Base-by-base conservation (phyloP, 2,329 filamentous ascomycete genomes). In the Epichloe amarillans region DNA sequence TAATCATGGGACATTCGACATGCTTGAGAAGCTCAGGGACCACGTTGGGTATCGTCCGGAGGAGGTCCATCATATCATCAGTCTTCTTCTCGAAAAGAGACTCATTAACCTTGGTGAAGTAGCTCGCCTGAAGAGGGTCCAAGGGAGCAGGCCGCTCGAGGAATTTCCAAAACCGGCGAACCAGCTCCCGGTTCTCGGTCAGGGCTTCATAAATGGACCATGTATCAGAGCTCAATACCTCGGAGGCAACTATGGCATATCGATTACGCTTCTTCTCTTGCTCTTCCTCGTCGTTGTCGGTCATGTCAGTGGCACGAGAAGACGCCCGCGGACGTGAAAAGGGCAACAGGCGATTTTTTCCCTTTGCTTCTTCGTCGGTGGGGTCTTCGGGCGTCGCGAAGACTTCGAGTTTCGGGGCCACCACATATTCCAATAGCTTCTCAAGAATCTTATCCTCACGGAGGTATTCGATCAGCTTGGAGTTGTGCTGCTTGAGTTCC, bases 81-180 rank as follows among this genome's bases (percentile, higher is more conserved):
- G 94, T 96, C 76, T 97, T 97, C 70, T 93, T 94, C 66, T 97
- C 93, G 51, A 98, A 84, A 19, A 98, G 72, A n/a, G 88, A 86
- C 70, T 98, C 93, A 67, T 97, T 97, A 63, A 98, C 90, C 65
- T 97, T 98, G 50, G 91, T 96, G 65, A 98, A 98, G 66, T 98
- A 98, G 62, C 90, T 90, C 17, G 93, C 91, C 69, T 97, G 91
- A 5, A 96, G 77, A 38, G 91, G 86, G 65, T 97, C 91, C 50
- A 98, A 77, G 3, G 91, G 88, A 11, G 88, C 79, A n/a, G 87
- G 79, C 50, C 83, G 80, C 64, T 85, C 85, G 59, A 98, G 70
- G 66, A 96, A 98, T 46, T 81, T 74, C 93, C 93, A 98, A 67
- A 98, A 97, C 57, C 84, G 80, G 60, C 82, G 81, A 58, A 98